Conservation (phyloP, 306 rosid genomes). For the Quercus parvula region DNA sequence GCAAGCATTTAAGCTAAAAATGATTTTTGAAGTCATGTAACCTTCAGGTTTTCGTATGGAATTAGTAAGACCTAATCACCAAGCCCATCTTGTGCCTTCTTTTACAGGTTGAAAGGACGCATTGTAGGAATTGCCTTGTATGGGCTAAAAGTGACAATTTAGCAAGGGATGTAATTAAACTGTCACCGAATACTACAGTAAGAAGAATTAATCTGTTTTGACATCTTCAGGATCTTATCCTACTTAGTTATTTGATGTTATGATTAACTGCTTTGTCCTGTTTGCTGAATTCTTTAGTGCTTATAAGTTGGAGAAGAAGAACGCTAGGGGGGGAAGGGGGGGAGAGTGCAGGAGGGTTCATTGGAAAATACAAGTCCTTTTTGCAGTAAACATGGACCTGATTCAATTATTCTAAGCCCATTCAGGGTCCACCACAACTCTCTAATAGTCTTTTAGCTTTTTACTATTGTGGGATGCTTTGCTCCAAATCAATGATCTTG, state of each 20-base stretch:
- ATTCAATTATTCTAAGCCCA: neutral
- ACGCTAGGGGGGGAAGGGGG: neutral
- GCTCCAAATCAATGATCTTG: neutral
- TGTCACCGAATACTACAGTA: slow-evolving; percentile 61
- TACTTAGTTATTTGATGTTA: neutral
- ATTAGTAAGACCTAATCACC: too few species aligned
- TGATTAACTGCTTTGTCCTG: neutral
- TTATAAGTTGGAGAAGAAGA: slow-evolving; percentile 7
- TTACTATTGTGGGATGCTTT: neutral
- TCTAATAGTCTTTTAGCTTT: neutral
- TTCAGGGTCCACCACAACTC: neutral
- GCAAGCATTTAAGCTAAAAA: neutral
- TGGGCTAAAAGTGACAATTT: slow-evolving; percentile 91
- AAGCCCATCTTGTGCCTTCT: neutral
- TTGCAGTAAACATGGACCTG: neutral
- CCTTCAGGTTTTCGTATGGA: slow-evolving; percentile 9
- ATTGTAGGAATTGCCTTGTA: slow-evolving; percentile 68
- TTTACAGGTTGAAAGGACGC: slow-evolving; percentile 66
- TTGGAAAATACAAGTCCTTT: neutral
- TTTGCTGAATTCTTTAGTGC: neutral
- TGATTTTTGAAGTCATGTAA: neutral
- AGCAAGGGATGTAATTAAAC: slow-evolving; percentile 74
- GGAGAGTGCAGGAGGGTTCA: neutral
- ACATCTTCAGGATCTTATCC: neutral
- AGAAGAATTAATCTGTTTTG: slow-evolving; percentile 11